Conservation (phyloP, 768 basidiomycete genomes). For the Mycena alexandri region DNA sequence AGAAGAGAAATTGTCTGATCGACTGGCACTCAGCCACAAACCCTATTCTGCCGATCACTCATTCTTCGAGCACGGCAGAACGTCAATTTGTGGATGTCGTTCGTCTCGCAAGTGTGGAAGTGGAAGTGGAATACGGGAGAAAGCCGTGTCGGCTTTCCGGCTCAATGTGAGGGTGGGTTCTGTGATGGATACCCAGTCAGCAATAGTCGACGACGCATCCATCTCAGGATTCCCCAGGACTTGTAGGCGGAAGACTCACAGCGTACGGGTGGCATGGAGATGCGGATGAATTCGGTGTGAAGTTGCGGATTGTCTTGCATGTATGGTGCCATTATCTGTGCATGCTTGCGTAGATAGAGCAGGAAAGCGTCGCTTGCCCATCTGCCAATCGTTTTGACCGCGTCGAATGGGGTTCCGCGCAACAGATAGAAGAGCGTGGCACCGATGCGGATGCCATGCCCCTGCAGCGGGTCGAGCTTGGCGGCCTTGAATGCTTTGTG, state of each 20-base stretch:
- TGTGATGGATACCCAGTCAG: slow-evolving; percentile 5
- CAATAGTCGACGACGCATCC: not conserved
- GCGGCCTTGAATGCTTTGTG: not conserved
- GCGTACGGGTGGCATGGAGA: not conserved
- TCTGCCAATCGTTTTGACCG: not conserved
- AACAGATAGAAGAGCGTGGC: not conserved
- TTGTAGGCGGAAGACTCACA: not conserved
- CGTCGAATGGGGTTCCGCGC: not conserved
- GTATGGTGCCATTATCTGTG: not conserved
- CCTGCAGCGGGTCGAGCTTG: not conserved
- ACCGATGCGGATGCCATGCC: not conserved
- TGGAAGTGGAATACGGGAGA: slow-evolving; percentile 11
- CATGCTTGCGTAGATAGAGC: not conserved
- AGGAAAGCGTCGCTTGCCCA: not conserved
- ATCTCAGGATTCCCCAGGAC: not conserved
- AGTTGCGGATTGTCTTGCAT: not conserved
- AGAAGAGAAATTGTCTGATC: not conserved
- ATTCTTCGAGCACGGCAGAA: slow-evolving; percentile 19
- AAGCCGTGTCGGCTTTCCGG: slow-evolving; percentile 5
- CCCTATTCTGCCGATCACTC: slow-evolving; percentile 17
- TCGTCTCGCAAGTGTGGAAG: not conserved
- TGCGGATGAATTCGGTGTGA: slow-evolving; percentile 1
- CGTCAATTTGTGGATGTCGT: not conserved
- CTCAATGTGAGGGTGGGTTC: not conserved
- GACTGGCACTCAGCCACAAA: not conserved